Percentiles rank a stretch among this genome's conserved stretches.
phyloP scores from a whole-genome alignment of 176 grass and related monocot species.

The Musa troglodytarum region DNA sequence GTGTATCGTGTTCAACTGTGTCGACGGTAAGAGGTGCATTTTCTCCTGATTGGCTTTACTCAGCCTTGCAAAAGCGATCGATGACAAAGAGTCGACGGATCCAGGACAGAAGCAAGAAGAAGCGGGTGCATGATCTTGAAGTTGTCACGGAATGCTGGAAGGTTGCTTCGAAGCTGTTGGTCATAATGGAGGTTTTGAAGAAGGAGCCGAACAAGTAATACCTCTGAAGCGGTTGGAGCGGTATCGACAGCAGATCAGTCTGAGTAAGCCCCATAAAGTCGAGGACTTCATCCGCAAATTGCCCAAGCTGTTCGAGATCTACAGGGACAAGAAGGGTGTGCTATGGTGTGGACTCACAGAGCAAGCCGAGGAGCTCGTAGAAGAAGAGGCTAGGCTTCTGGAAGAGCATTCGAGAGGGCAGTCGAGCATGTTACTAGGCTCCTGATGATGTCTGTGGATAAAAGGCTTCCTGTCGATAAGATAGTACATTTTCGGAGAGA shows the following conservation, averaged over 20 bases:
- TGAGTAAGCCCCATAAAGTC: conserved; percentile 61
- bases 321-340: conserved; percentile 53
- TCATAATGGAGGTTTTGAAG: conserved; percentile 3
- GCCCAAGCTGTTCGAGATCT: conserved; percentile 62
- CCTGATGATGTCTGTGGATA: conserved; percentile 74
- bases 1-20: background rate
- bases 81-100: conserved; percentile 66
- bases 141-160: conserved; percentile 1
- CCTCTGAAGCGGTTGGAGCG: conserved; percentile 62
- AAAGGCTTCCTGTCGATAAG: conserved; percentile 52
- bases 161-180: background rate
- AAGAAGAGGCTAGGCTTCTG: conserved; percentile 60
- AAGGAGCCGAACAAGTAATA: conserved; percentile 17
- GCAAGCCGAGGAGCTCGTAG: conserved; percentile 43
- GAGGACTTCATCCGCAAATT: conserved; percentile 61
- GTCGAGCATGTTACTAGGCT: conserved; percentile 53
- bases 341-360: conserved; percentile 55
- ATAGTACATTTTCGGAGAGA: conserved; percentile 59
- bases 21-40: background rate
- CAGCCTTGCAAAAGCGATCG: conserved; percentile 17
- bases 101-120: conserved; percentile 30
- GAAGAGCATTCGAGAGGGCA: conserved; percentile 33
- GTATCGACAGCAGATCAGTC: conserved; percentile 40
- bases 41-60: background rate
- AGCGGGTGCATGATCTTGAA: conserved; percentile 6